Base-by-base conservation (phyloP, 441 rosid species). In the Populus hybrid region DNA sequence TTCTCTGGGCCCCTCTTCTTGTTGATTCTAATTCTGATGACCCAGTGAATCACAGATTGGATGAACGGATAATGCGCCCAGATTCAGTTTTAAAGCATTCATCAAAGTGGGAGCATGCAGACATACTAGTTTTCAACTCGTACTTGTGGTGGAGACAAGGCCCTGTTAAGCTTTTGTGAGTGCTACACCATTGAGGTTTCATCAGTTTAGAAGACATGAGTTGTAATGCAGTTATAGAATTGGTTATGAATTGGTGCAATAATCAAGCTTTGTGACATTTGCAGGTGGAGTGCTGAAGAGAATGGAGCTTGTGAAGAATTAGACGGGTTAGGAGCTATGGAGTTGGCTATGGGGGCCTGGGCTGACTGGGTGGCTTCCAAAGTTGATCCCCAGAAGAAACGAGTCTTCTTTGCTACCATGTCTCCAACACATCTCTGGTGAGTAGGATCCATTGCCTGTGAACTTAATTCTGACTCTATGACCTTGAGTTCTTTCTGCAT, bases 131-230 rank as follows among this genome's bases (percentile, higher is more conserved):
- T 73, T 95, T 95, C 86, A 94, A 95, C 82, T 82, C 99, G 0
- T 95, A 95, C 83, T 85, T 95, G 86, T 95, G 99, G 99, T 95
- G 99, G 99, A 94, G 99, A 84, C 98, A 90, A 85, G 97, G 90
- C 73, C 92, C 98, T 26, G 90, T 96, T 66, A 96, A 94, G 90
- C 84, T 96, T 67, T 82, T 79, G 99, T 94, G 78, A 85, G 93
- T 87, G 26, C 32, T 9, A 38, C 30, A 30, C 66, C 70, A 21
- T 75, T 21, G 21, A 28, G 57, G n/a, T 77, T 81, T 61, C 20
- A 57, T 61, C 20, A 68, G 28, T 65, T 77, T 73, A 24, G 67
- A 54, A 69, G 69, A 16, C 24, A 16, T n/a, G 63, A 35, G 32
- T 10, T 65, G 5, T 21, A 34, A 50, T 38, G 1, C 76, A 7